Percentiles rank a stretch among this genome's conserved stretches.
phyloP scores from a whole-genome alignment of 2,329 filamentous ascomycete species.

The Colletotrichum gloeosporioides region DNA sequence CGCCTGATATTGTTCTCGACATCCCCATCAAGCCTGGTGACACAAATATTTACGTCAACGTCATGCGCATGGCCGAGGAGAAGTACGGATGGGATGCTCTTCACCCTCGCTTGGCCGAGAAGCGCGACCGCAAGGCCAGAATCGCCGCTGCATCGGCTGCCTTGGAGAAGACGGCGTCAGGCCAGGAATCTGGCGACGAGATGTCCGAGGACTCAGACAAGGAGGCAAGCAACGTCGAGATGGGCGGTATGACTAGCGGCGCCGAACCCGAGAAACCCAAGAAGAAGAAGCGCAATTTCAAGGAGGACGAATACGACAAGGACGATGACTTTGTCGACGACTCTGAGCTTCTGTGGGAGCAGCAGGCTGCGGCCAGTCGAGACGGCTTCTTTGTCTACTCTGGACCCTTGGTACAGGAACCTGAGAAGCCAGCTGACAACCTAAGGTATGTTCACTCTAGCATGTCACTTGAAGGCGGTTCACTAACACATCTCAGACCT shows the following conservation, averaged over 20 bases:
- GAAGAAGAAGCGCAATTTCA: constrained; percentile 81
- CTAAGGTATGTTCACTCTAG: constrained; percentile 48
- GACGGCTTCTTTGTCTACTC: constrained; percentile 99
- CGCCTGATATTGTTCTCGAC: constrained; percentile 82
- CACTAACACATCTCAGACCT: constrained; percentile 52
- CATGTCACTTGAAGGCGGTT: constrained; percentile 14
- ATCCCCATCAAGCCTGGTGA: constrained; percentile 78
- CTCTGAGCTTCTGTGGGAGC: constrained; percentile 93
- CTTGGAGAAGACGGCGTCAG: constrained; percentile 76
- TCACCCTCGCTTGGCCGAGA: constrained; percentile 88
- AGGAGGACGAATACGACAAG: constrained; percentile 84
- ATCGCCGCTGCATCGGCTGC: constrained; percentile 89
- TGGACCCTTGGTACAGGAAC: constrained; percentile 86
- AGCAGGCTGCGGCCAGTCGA: constrained; percentile 90
- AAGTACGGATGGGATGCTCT: constrained; percentile 94
- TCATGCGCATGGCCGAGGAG: constrained; percentile 90
- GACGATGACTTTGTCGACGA: constrained; percentile 90
- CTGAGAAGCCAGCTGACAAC: constrained; percentile 68
- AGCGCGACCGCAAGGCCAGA: constrained; percentile 84
- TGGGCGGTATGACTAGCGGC: constrained; percentile 69
- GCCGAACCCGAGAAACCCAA: constrained; percentile 67
- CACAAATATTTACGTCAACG: constrained; percentile 92
- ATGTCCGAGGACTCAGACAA: constrained; percentile 82
- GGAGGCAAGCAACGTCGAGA: constrained; percentile 89
- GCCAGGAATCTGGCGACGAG: constrained; percentile 76